Evolutionary conservation across 1,284 basidiomycete genomes (phyloP).

Genomic region (Austroboletus novae-zelandiae): DNA sequence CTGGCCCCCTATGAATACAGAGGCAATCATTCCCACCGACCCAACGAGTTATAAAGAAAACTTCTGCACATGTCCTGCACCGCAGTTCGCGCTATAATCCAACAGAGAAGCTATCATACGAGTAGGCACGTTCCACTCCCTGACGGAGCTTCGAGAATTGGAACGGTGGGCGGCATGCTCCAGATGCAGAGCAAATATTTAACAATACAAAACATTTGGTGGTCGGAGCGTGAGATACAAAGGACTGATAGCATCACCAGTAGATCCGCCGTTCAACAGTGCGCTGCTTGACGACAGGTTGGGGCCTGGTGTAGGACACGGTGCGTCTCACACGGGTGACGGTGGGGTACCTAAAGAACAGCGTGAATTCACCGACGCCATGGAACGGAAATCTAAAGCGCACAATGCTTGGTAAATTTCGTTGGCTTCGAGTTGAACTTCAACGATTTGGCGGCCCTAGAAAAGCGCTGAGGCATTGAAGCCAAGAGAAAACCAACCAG

Average conservation of each 20-base stretch:
- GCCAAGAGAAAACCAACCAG: background rate
- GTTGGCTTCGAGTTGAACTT: slow-evolving; percentile 70
- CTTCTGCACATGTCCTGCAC: slow-evolving; percentile 16
- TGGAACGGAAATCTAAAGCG: slow-evolving; percentile 14
- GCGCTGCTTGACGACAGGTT: slow-evolving; percentile 40
- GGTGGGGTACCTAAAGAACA: slow-evolving; percentile 54
- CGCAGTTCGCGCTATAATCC: slow-evolving; percentile 12
- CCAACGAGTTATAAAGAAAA: slow-evolving; percentile 7
- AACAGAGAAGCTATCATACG: slow-evolving; percentile 15
- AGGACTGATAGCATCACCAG: slow-evolving; percentile 44
- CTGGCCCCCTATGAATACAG: slow-evolving; percentile 13
- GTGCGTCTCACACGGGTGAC: slow-evolving; percentile 73
- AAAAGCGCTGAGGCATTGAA: slow-evolving; percentile 4
- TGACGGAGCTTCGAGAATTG: slow-evolving; percentile 15
- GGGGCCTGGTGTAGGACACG: slow-evolving; percentile 53
- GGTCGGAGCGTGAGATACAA: slow-evolving; percentile 13
- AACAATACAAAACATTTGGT: slow-evolving; percentile 34
- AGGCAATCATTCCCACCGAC: slow-evolving; percentile 10
- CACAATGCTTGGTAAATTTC: slow-evolving; percentile 69
- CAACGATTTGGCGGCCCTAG: slow-evolving; percentile 75
- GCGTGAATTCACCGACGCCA: slow-evolving; percentile 3
- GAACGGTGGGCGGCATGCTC: slow-evolving; percentile 3
- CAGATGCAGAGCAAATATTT: slow-evolving; percentile 18
- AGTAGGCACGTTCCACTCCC: slow-evolving; percentile 17
- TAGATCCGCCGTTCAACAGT: slow-evolving; percentile 68